Evolutionary conservation across 2,329 filamentous ascomycete genomes (phyloP), one percentile per base, ranked within the genome.

Genomic region (Cordyceps pruinosa): DNA sequence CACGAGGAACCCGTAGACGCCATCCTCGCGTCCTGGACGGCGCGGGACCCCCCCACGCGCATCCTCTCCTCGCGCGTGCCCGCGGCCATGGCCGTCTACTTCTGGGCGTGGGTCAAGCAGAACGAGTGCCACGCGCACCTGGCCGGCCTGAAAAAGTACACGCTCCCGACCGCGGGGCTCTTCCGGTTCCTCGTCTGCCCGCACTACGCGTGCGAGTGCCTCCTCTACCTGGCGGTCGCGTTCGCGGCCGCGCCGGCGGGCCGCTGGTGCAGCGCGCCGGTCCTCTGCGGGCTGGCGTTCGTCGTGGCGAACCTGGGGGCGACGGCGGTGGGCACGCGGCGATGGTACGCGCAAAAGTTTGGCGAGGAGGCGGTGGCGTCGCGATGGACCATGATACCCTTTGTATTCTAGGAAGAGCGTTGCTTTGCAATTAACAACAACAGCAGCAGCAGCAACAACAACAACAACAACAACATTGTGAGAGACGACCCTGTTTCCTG

Each of bases 171-270:
- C 2, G 80, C 87, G 59, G 85, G 86, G 3, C 73, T 88, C 58
- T 99, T 97, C 70, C 76, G 77, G 45, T 76, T 78, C 58, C 71
- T 95, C 23, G 73, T 97, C 39, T 95, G 89, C 64, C 91, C 94
- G 19, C 94, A 99, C 72, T 99, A 97, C 71, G 88, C 88, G 4
- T 90, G 87, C 66, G 94, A 97, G 73, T 92, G 89, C 67, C 69
- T 88, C 41, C 83, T 97, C 58, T 97, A 99, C 69, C 68, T 91
- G 21, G 81, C 87, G n/a, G 73, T 99, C 62, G 82, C 90, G 3
- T 72, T 94, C 46, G 70, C 88, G 39, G 85, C 86, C 30, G 90
- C 92, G 1, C 91, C 92, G 0, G 65, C 73, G 8, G 87, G 85
- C 12, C 72, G 76, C 32, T 61, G 81, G 56, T 69, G 90, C 58